phyloP scores from a whole-genome alignment of 768 basidiomycete genomes.

The Strobilomyces echinocephalus region DNA sequence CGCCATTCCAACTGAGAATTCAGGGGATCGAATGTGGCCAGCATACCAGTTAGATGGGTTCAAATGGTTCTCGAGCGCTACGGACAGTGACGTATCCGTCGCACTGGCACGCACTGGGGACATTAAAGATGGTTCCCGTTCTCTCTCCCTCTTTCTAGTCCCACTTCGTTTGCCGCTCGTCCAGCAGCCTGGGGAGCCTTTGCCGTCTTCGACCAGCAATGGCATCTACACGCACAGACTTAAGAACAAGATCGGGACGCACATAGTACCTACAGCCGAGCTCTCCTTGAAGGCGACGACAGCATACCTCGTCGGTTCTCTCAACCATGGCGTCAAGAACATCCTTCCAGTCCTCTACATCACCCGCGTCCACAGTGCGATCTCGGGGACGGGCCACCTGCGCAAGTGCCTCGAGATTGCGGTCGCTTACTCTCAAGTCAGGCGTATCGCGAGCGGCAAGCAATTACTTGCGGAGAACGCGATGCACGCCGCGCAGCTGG shows the following conservation, averaged over 20 bases:
- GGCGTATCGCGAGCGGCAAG: conserved; percentile 49
- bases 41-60: conserved; percentile 61
- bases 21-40: conserved; percentile 39
- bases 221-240: conserved; percentile 66
- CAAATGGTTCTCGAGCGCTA: conserved; percentile 85
- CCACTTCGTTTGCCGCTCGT: conserved; percentile 55
- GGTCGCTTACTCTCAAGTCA: conserved; percentile 56
- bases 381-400: conserved; percentile 50
- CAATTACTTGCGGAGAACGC: conserved; percentile 49
- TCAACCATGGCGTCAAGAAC: conserved; percentile 57
- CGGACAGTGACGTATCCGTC: conserved; percentile 67
- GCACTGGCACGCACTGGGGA: conserved; percentile 71
- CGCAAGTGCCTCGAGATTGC: conserved; percentile 64
- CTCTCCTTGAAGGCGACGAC: conserved; percentile 55
- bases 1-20: conserved; percentile 38
- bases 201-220: conserved; percentile 50
- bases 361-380: conserved; percentile 65
- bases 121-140: conserved; percentile 50
- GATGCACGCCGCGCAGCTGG: conserved; percentile 62
- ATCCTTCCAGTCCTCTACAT: conserved; percentile 74
- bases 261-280: conserved; percentile 71
- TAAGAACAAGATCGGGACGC: conserved; percentile 77
- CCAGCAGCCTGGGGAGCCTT: conserved; percentile 36
- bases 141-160: conserved; percentile 70
- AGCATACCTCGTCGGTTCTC: conserved; percentile 57